Evolutionary conservation across 1,284 basidiomycete genomes (phyloP), one percentile per base, ranked within the genome.

Genomic region (Hemileia vastatrix): DNA sequence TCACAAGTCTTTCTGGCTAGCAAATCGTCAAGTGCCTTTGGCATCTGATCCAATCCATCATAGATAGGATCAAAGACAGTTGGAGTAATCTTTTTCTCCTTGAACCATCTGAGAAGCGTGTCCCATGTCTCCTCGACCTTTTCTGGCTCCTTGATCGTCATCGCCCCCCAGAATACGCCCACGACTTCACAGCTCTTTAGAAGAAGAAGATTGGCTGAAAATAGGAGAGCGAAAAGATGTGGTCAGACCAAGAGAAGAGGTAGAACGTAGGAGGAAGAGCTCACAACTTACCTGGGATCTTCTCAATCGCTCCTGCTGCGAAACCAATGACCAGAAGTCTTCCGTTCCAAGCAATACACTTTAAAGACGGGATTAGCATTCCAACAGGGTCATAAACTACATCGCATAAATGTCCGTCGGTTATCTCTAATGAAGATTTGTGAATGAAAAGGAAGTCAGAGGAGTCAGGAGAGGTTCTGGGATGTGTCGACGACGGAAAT

Each of bases 311-410:
- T 5, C 70, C 70, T 5, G 70, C 72, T 2, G 67, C 69, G 56
- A 77, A 77, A 23, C 93, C 94, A 57, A 97, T 86, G 27, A 97
- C 88, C 21, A 96, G 72, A 3, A 89, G 84, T 9, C 93, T 83
- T 1, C 90, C 91, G 76, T 94, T 94, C 86, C 92, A 96, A 1
- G 88, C 88, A 63, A 94, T 90, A 74, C 90, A 93, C 76, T 94
- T 94, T 64, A 95, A 74, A 27, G 82, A 84, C 70, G 66, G 66
- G 21, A 64, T 80, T 64, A 90, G 84, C 70, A 83, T 78, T 13
- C 88, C 90, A 43, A 95, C 90, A 3, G 91, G 90, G 72, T 94
- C 91, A 68, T 85, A 94, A 19, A 93, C 83, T 33, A 95, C 85
- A 72, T 95, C 79, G 67, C 66, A 67, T n/a, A 67, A 70, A 51